Conservation (phyloP, 2,329 filamentous ascomycete genomes). For the Thermomyces lanuginosus region DNA sequence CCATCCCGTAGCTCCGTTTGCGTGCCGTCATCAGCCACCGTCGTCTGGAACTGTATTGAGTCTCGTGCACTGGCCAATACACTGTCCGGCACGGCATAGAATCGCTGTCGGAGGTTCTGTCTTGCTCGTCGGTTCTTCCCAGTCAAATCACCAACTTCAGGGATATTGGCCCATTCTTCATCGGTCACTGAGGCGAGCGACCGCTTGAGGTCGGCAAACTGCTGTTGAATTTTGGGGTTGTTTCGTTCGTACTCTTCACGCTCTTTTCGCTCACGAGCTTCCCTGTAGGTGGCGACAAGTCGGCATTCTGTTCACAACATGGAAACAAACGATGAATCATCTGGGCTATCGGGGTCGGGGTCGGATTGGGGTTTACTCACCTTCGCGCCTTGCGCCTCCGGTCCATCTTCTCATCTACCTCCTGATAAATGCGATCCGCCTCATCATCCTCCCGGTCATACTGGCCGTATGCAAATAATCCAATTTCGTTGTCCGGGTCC, state of each 20-base stretch:
- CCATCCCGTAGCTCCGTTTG: slow-evolving; percentile 29
- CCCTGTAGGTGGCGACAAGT: slow-evolving; percentile 55
- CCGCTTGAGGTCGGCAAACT: slow-evolving; percentile 91
- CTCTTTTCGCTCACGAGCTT: slow-evolving; percentile 84
- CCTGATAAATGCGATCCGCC: slow-evolving; percentile 86
- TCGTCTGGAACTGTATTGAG: slow-evolving; percentile 67
- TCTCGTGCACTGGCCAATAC: slow-evolving; percentile 77
- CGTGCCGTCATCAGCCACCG: slow-evolving; percentile 63
- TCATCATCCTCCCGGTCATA: slow-evolving; percentile 98
- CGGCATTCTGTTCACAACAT: slow-evolving; percentile 57
- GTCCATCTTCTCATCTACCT: slow-evolving; percentile 95
- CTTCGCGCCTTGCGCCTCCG: slow-evolving; percentile 69
- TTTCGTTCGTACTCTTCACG: slow-evolving; percentile 89
- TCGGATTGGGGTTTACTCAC: slow-evolving; percentile 41
- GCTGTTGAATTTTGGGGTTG: slow-evolving; percentile 95
- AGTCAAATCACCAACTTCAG: slow-evolving; percentile 90
- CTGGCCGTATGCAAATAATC: slow-evolving; percentile 83
- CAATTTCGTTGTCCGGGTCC: slow-evolving; percentile 93
- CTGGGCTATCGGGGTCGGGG: slow-evolving; percentile 7
- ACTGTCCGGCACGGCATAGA: slow-evolving; percentile 94
- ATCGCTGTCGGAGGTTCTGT: slow-evolving; percentile 65
- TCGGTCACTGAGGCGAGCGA: slow-evolving; percentile 76
- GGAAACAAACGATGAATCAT: slow-evolving; percentile 25
- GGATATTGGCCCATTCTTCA: slow-evolving; percentile 90
- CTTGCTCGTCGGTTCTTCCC: slow-evolving; percentile 79